Evolutionary conservation across 257 asterid species (phyloP).

Genomic region (Fraxinus quadrangulata): DNA sequence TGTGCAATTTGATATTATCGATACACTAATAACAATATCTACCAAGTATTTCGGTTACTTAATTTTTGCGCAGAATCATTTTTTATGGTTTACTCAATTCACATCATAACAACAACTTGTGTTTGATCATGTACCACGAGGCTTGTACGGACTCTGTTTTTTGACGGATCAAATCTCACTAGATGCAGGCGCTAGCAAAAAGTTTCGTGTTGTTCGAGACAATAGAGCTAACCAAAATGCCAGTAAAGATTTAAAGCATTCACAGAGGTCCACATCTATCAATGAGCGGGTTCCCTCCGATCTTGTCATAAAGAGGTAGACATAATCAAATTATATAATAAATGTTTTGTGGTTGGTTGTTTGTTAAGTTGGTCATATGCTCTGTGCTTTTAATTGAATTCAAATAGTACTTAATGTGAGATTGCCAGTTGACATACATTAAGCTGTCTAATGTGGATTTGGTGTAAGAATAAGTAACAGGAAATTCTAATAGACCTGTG

Average conservation of each 20-base stretch:
- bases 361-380: neutral
- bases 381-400: slow-evolving; percentile 5
- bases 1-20: neutral
- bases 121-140: neutral
- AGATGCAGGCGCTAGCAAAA: slow-evolving; percentile 64
- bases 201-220: slow-evolving; percentile 92
- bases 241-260: slow-evolving; percentile 51
- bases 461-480: neutral
- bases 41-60: neutral
- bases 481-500: neutral
- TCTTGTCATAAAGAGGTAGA: slow-evolving; percentile 51
- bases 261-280: slow-evolving; percentile 47
- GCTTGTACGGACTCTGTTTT: slow-evolving; percentile 5
- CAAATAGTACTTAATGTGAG: neutral
- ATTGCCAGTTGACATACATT: neutral
- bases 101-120: slow-evolving; percentile 1
- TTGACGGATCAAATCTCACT: slow-evolving; percentile 34
- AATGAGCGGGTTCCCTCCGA: slow-evolving; percentile 40
- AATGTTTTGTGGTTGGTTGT: slow-evolving; percentile 4
- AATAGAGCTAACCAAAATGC: slow-evolving; percentile 69
- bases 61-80: neutral
- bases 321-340: neutral
- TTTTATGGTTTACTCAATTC: neutral
- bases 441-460: slow-evolving; percentile 4
- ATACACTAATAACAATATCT: neutral